Evolutionary conservation across 306 rosid species (phyloP).

Genomic region (Quillaja saponaria): DNA sequence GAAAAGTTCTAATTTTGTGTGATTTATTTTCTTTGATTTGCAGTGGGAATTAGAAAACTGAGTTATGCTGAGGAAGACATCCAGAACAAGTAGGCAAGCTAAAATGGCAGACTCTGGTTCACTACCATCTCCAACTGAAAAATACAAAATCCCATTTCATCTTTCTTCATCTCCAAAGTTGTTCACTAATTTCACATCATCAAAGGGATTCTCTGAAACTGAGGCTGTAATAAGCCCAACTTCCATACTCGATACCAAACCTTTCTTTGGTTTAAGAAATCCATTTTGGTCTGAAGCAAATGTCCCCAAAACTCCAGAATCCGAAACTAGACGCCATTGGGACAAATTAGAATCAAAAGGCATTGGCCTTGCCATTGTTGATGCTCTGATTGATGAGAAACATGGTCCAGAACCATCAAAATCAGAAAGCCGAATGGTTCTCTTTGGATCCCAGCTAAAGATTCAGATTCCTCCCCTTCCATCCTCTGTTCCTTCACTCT

Average conservation of each 20-base stretch:
- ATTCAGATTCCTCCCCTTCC: conserved; percentile 59
- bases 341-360: conserved; percentile 56
- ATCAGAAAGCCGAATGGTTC: conserved; percentile 53
- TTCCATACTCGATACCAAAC: conserved; percentile 70
- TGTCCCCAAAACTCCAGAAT: conserved; percentile 45
- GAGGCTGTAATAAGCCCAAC: conserved; percentile 78
- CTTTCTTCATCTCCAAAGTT: conserved; percentile 66
- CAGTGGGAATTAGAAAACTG: conserved; percentile 29
- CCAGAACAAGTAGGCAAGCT: conserved; percentile 32
- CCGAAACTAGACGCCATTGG: conserved; percentile 58
- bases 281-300: conserved; percentile 61
- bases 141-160: conserved; percentile 39
- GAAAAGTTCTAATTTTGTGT: conserved; percentile 6
- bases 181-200: conserved; percentile 51
- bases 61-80: conserved; percentile 34
- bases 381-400: conserved; percentile 57
- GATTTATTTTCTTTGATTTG: conserved; percentile 21
- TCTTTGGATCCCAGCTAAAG: conserved; percentile 84
- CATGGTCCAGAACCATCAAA: conserved; percentile 37
- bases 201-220: conserved; percentile 50
- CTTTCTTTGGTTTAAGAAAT: conserved; percentile 53
- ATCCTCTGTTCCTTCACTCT: conserved; percentile 20
- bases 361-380: conserved; percentile 81
- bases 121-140: conserved; percentile 45
- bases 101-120: conserved; percentile 58